Evolutionary conservation across 306 rosid genomes (phyloP), one percentile per base, ranked within the genome.

Genomic region (Castanopsis chinensis): DNA sequence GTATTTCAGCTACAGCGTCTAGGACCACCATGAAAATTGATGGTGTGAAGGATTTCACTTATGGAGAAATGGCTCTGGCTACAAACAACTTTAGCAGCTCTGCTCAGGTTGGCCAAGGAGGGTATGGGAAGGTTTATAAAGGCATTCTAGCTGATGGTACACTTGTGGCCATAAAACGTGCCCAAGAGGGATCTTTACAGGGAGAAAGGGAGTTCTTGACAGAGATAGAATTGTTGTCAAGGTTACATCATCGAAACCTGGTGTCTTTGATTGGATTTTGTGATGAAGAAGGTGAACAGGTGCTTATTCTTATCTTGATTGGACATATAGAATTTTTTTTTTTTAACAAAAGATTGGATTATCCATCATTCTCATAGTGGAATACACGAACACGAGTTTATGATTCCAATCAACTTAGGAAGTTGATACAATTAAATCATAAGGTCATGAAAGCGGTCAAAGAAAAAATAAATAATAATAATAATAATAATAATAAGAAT

Each of bases 221-320:
- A 37, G 97, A 92, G 84, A 92, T 92, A 87, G 84, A 90, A 33
- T 78, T 92, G 76, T 82, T 92, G 54, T 90, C 97, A 71, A 87
- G 95, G 84, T 61, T 89, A 74, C 97, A 92, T 88, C 97, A 92
- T 84, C 91, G 97, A 67, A 90, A 92, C 84, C 97, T 92, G 3
- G 97, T 92, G 57, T 86, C 93, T 80, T 82, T 92, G 78, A 1
- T 90, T 63, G 97, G 97, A 72, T 92, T 90, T 72, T 92, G 97
- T 71, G 97, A 91, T 67, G 97, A 91, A 63, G 92, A 91, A 84
- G 87, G 92, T 49, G 97, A 93, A 87, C 96, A 93, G 92, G 97
- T 91, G 77, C 72, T 25, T 77, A 15, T 73, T 28, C n/a, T 56
- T 14, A 63, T 49, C 69, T 23, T 28, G 14, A 14, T 2, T 61